These are phyloP conservation scores for Skeletonema grethae DNA, from an alignment of 108 stramenopile species.

Conservation along the genomic window DNA sequence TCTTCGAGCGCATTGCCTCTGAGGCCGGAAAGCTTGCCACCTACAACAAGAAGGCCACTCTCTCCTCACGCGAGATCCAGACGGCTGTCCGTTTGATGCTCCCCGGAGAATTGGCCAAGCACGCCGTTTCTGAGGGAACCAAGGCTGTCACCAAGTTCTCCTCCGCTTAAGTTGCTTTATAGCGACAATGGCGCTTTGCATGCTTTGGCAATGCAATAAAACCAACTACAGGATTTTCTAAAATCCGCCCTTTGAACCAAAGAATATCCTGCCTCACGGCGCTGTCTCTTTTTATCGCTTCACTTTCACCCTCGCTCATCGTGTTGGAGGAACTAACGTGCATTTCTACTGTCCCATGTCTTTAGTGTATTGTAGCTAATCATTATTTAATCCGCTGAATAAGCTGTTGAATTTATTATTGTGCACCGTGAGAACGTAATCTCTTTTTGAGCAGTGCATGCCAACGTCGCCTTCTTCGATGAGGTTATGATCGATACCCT, in stretches of 20 bases:
- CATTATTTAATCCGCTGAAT: too few species aligned
- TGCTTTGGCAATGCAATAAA: not conserved
- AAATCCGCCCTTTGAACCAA: slow-evolving; percentile 9
- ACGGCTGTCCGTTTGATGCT: slow-evolving; percentile 92
- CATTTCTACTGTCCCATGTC: too few species aligned
- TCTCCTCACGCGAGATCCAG: slow-evolving; percentile 91
- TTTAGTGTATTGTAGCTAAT: too few species aligned
- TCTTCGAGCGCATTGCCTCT: slow-evolving; percentile 78
- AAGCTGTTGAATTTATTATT: too few species aligned
- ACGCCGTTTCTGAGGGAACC: slow-evolving; percentile 77
- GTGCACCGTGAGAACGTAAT: too few species aligned
- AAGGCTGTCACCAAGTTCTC: slow-evolving; percentile 84
- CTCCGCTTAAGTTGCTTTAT: slow-evolving; percentile 36
- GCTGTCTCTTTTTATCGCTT: too few species aligned
- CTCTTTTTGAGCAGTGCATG: too few species aligned
- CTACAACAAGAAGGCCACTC: slow-evolving; percentile 94
- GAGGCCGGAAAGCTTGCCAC: slow-evolving; percentile 90
- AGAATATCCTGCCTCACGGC: not conserved
- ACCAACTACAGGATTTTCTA: slow-evolving; percentile 6
- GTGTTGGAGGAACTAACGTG: too few species aligned
- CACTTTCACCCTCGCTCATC: too few species aligned
- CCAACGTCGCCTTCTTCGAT: too few species aligned
- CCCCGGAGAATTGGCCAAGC: slow-evolving; percentile 93
- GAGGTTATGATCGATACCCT: too few species aligned
- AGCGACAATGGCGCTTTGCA: not conserved